Evolutionary conservation across 2,329 filamentous ascomycete genomes (phyloP).

Genomic region (Tolypocladium ovalisporum): DNA sequence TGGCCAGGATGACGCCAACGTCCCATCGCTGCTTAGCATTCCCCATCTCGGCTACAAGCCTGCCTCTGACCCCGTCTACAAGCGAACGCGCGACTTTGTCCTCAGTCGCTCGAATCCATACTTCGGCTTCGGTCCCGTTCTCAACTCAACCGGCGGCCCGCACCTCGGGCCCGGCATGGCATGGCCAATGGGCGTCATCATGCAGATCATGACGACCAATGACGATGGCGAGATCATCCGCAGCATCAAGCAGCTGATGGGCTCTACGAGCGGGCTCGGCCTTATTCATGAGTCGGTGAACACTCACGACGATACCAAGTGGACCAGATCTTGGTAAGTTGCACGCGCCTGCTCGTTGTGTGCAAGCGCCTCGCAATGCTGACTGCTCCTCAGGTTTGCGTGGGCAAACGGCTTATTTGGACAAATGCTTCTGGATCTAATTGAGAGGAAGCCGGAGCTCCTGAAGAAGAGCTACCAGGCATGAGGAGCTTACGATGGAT

Average conservation of each 20-base stretch:
- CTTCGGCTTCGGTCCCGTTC: slow-evolving; percentile 44
- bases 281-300: slow-evolving; percentile 60
- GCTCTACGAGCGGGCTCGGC: slow-evolving; percentile 60
- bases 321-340: slow-evolving; percentile 25
- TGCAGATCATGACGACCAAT: slow-evolving; percentile 67
- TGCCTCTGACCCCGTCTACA: slow-evolving; percentile 54
- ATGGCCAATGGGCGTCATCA: slow-evolving; percentile 81
- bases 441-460: slow-evolving; percentile 60
- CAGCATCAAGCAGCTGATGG: slow-evolving; percentile 54
- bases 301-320: slow-evolving; percentile 17
- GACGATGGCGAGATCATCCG: slow-evolving; percentile 62
- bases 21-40: slow-evolving; percentile 49
- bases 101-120: slow-evolving; percentile 64
- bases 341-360: not conserved
- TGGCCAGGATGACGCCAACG: slow-evolving; percentile 47
- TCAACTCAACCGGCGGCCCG: slow-evolving; percentile 41
- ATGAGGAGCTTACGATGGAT: not conserved
- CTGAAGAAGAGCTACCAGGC: slow-evolving; percentile 37
- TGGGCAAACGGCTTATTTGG: slow-evolving; percentile 88
- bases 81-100: slow-evolving; percentile 68
- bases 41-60: slow-evolving; percentile 45
- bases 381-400: slow-evolving; percentile 54
- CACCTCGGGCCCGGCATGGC: slow-evolving; percentile 55
- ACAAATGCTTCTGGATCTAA: slow-evolving; percentile 68
- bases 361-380: slow-evolving; percentile 12